Conservation (phyloP, 257 asterid species). For the Solanum sparsipilum region DNA sequence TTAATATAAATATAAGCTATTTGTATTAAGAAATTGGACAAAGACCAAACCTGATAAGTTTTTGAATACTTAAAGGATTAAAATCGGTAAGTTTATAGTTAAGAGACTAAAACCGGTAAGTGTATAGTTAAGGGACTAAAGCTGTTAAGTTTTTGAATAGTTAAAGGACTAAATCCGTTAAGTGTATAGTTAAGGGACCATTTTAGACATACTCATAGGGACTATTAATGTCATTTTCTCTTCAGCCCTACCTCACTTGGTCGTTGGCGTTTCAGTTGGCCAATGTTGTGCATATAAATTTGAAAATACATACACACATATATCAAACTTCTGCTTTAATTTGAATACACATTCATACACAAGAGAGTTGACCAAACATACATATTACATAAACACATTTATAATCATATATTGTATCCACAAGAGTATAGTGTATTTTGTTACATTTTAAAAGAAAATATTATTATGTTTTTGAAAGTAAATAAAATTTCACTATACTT, state of each 20-base stretch:
- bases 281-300: background rate
- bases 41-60: too few species aligned
- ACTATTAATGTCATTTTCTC: too few species aligned
- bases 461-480: background rate
- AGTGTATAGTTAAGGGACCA: too few species aligned
- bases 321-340: background rate
- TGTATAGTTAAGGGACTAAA: too few species aligned
- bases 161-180: too few species aligned
- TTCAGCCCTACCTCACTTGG: background rate
- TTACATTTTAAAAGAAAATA: background rate
- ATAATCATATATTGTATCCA: background rate
- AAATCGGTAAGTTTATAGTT: too few species aligned
- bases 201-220: too few species aligned
- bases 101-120: too few species aligned
- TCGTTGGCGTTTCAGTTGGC: background rate
- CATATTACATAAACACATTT: background rate
- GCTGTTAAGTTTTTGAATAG: too few species aligned
- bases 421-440: background rate
- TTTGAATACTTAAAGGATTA: too few species aligned
- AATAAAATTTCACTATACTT: background rate
- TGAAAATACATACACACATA: background rate
- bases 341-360: background rate
- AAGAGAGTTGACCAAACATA: background rate
- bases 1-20: too few species aligned
- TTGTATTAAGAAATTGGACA: too few species aligned